A percentile compares a stretch with the other conserved stretches of the same genome.
These are phyloP conservation scores for Monilinia laxa DNA, from an alignment of 2,329 filamentous ascomycete genomes.

Conservation along the genomic window DNA sequence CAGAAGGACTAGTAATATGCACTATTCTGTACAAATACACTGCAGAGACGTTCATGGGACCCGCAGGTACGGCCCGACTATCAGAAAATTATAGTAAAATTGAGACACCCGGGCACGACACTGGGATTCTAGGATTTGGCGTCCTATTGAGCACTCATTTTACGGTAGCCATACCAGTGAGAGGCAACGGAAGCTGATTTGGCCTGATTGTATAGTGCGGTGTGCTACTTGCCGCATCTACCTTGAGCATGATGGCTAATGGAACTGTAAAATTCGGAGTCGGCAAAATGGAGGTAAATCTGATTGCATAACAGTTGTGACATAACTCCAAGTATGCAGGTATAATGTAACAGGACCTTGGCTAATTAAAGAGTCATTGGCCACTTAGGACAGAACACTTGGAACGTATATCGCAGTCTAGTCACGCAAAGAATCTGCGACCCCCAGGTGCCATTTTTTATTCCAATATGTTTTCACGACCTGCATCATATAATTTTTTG, in stretches of 20 bases:
- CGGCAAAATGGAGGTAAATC: not conserved
- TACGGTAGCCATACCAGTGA: not conserved
- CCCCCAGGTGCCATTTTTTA: too few relatives aligned
- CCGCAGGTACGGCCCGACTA: not conserved
- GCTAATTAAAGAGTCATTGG: not conserved
- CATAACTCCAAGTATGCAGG: not conserved
- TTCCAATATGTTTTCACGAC: too few relatives aligned
- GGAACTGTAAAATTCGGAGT: not conserved
- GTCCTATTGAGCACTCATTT: not conserved
- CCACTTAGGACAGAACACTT: too few relatives aligned
- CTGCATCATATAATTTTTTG: too few relatives aligned
- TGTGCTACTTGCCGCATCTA: not conserved
- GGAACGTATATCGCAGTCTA: too few relatives aligned
- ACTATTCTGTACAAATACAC: not conserved
- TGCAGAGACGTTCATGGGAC: not conserved
- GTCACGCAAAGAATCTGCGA: too few relatives aligned
- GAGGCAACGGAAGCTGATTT: not conserved
- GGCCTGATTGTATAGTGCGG: conserved; percentile 9
- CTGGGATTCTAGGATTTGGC: conserved; percentile 3
- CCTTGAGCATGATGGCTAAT: conserved; percentile 1
- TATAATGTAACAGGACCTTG: not conserved
- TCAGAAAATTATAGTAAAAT: not conserved
- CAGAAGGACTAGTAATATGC: too few relatives aligned
- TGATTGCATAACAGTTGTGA: not conserved
- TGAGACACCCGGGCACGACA: not conserved